These are phyloP conservation scores for Picea mariana DNA, from an alignment of 83 land plant species.

Conservation along the genomic window DNA sequence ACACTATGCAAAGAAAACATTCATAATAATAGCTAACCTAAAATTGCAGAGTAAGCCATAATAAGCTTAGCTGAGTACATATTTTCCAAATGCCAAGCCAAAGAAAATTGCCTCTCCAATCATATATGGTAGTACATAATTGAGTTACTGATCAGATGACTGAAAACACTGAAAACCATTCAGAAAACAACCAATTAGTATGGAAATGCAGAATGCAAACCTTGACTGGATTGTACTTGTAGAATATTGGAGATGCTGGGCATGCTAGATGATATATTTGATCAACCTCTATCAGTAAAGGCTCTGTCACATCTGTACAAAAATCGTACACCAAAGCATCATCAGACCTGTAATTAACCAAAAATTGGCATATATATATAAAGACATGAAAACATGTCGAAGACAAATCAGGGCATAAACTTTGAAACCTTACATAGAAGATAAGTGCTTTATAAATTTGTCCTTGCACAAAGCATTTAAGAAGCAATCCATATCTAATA, in stretches of 20 bases:
- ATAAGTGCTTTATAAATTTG: too few relatives aligned
- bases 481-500: not conserved
- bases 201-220: slow-evolving; percentile 24
- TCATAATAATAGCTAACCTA: not conserved
- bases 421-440: too few relatives aligned
- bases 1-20: too few relatives aligned
- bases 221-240: slow-evolving; percentile 99
- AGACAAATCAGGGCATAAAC: too few relatives aligned
- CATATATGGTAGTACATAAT: not conserved
- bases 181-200: not conserved
- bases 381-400: too few relatives aligned
- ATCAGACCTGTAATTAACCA: not conserved
- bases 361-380: not conserved
- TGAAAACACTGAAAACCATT: not conserved
- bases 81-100: not conserved
- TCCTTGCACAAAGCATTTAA: not conserved
- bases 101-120: not conserved
- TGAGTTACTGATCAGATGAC: not conserved
- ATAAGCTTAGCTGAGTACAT: not conserved
- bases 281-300: slow-evolving; percentile 86
- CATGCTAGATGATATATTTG: slow-evolving; percentile 99
- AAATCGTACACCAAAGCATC: slow-evolving; percentile 10
- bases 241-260: slow-evolving; percentile 98
- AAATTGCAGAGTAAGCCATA: not conserved
- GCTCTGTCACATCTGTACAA: slow-evolving; percentile 81